phyloP scores from a whole-genome alignment of 441 rosid species.

The Hypseocharis bilobata region DNA sequence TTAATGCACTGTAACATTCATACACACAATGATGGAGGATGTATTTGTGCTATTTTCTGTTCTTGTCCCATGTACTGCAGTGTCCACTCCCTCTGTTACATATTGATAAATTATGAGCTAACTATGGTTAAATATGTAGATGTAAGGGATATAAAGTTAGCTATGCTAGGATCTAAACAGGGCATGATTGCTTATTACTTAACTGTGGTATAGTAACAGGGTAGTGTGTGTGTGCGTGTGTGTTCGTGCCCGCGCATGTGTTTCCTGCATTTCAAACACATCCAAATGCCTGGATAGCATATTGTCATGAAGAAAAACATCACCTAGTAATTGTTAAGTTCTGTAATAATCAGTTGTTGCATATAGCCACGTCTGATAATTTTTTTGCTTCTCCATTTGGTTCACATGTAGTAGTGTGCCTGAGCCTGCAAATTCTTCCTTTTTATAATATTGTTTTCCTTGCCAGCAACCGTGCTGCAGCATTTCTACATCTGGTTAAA shows the following conservation, averaged over 20 bases:
- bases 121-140: not conserved
- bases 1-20: not conserved
- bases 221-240: not conserved
- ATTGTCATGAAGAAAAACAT: not conserved
- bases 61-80: no score
- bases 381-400: not conserved
- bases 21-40: not conserved
- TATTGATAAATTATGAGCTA: not conserved
- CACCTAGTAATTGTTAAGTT: not conserved
- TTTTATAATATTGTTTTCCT: conserved; percentile 16
- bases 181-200: not conserved
- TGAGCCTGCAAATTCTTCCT: not conserved
- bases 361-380: no score
- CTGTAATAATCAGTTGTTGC: not conserved
- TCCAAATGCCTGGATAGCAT: not conserved
- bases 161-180: not conserved
- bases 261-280: not conserved
- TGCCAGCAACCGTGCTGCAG: conserved; percentile 88
- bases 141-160: not conserved
- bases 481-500: conserved; percentile 74
- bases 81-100: no score
- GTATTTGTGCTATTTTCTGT: no score
- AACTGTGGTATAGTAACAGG: not conserved
- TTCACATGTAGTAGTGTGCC: not conserved
- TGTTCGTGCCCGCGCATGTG: no score